Evolutionary conservation across 805 yeast species (phyloP).

Genomic region (Isabelozyma gotoi): DNA sequence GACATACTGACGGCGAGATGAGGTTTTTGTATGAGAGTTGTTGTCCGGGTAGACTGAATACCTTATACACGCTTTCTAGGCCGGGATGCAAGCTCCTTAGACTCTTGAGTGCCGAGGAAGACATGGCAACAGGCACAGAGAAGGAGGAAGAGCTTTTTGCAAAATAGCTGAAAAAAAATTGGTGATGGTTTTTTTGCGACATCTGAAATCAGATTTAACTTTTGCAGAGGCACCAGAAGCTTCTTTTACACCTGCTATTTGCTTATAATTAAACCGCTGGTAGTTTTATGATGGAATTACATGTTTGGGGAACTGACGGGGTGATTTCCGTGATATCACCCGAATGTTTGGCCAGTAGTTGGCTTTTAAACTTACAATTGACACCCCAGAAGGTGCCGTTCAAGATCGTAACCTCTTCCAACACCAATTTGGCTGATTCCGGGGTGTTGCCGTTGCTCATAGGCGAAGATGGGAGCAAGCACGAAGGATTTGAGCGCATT

Average conservation of each 20-base stretch:
- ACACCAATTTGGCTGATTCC: conserved; percentile 52
- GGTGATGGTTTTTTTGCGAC: no score
- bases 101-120: not conserved
- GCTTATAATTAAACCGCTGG: no score
- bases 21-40: not conserved
- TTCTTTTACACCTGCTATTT: no score
- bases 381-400: conserved; percentile 11
- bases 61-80: not conserved
- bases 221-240: no score
- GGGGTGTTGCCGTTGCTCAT: conserved; percentile 52
- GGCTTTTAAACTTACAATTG: conserved; percentile 34
- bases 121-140: not conserved
- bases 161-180: not conserved
- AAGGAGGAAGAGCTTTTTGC: not conserved
- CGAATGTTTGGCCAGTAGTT: conserved; percentile 47
- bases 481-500: conserved; percentile 19
- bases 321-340: conserved; percentile 49
- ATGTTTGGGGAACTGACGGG: conserved; percentile 53
- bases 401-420: conserved; percentile 53
- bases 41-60: not conserved
- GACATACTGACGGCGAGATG: conserved; percentile 21
- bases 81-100: not conserved
- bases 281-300: conserved; percentile 32
- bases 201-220: not conserved
- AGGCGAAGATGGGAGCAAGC: conserved; percentile 6